Percentiles rank a stretch among this genome's conserved stretches.
phyloP scores from a whole-genome alignment of 2,329 filamentous ascomycete genomes.

The Penicillium thymicola region DNA sequence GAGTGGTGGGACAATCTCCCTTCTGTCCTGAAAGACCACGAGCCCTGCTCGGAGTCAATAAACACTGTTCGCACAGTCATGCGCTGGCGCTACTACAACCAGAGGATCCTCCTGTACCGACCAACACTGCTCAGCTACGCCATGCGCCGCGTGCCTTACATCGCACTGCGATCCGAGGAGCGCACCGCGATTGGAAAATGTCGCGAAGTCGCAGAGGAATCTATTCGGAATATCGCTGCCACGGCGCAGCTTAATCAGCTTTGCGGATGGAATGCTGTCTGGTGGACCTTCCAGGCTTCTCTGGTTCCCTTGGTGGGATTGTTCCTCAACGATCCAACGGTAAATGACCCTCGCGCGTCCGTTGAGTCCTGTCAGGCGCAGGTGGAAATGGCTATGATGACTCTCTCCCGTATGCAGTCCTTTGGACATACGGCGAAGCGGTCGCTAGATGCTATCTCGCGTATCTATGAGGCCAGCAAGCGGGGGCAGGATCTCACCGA shows the following conservation, averaged over 20 bases:
- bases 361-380: slow-evolving; percentile 52
- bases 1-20: slow-evolving; percentile 71
- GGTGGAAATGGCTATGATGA: slow-evolving; percentile 48
- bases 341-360: slow-evolving; percentile 60
- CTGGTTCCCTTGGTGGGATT: slow-evolving; percentile 75
- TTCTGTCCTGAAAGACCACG: slow-evolving; percentile 60
- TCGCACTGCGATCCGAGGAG: slow-evolving; percentile 58
- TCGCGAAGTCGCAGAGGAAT: slow-evolving; percentile 64
- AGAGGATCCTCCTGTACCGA: slow-evolving; percentile 71
- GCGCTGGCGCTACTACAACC: slow-evolving; percentile 78
- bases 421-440: slow-evolving; percentile 63
- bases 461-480: slow-evolving; percentile 59
- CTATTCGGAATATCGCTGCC: slow-evolving; percentile 67
- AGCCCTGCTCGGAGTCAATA: slow-evolving; percentile 68
- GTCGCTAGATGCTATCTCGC: slow-evolving; percentile 61
- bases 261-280: slow-evolving; percentile 76
- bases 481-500: slow-evolving; percentile 21
- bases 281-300: slow-evolving; percentile 76
- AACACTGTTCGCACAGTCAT: slow-evolving; percentile 69
- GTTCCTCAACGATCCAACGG: slow-evolving; percentile 48
- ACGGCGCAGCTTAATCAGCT: slow-evolving; percentile 73
- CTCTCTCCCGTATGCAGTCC: slow-evolving; percentile 54
- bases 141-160: slow-evolving; percentile 50
- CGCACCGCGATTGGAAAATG: slow-evolving; percentile 66
- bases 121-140: slow-evolving; percentile 67